Evolutionary conservation across 2,329 filamentous ascomycete species (phyloP), one percentile per base, ranked within the genome.

Genomic region (Pseudophaeomoniella oleicola): DNA sequence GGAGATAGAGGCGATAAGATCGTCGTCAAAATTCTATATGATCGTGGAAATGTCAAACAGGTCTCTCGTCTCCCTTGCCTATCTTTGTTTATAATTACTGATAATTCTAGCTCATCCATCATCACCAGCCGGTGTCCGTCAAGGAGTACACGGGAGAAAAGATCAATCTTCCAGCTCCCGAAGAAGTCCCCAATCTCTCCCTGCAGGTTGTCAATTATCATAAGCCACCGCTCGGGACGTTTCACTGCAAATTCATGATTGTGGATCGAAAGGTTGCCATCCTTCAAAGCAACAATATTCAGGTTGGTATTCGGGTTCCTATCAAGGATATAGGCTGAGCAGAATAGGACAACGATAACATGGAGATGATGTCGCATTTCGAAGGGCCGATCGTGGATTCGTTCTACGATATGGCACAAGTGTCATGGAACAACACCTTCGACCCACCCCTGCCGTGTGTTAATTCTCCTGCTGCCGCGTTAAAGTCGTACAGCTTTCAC

Each of bases 301-400:
- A 71, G n/a, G n/a, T n/a, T n/a, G n/a, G 45, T 57, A n/a, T n/a
- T n/a, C n/a, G n/a, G n/a, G n/a, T n/a, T n/a, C n/a, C n/a, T n/a
- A n/a, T n/a, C n/a, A n/a, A n/a, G n/a, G n/a, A n/a, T n/a, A n/a
- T n/a, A n/a, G n/a, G n/a, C n/a, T n/a, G n/a, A n/a, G n/a, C n/a
- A n/a, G n/a, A n/a, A n/a, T n/a, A n/a, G 53, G 75, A 84, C 44
- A 87, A 85, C 37, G 78, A 82, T 46, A 88, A 88, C 44, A 41
- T 86, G 38, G 82, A 88, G 54, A 86, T 88, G 81, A 76, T 84
- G 70, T 66, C 72, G 2, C 80, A 83, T 38, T 52, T 85, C 0
- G 80, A 87, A 56, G 82, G 82, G 0, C 72, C 79, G 0, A 81
- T 87, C 39, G 81, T 87, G 0, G 78, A 86, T 46, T 73, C 74